phyloP scores from a whole-genome alignment of 2,329 filamentous ascomycete genomes.

The Exophiala sp. region DNA sequence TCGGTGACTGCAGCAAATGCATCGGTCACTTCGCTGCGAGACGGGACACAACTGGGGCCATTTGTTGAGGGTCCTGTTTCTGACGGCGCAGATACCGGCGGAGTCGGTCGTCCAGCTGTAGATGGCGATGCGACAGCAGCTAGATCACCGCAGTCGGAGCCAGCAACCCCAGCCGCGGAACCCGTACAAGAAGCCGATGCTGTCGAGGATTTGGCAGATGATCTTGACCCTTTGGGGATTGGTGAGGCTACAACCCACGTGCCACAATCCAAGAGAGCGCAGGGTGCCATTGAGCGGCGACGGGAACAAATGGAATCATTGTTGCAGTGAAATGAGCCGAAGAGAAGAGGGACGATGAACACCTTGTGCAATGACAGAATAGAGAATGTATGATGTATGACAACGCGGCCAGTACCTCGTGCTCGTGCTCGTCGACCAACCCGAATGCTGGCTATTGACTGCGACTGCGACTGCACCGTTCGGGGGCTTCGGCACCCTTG shows the following conservation, averaged over 20 bases:
- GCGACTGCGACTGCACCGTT: too few relatives aligned
- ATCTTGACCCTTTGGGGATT: conserved; percentile 28
- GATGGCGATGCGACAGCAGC: not conserved
- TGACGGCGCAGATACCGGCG: not conserved
- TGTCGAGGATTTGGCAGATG: conserved; percentile 13
- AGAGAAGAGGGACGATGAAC: not conserved
- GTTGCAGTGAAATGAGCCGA: conserved; percentile 19
- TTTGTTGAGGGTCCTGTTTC: not conserved
- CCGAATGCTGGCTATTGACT: not conserved
- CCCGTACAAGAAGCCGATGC: not conserved
- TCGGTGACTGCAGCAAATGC: conserved; percentile 7
- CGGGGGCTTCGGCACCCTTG: too few relatives aligned
- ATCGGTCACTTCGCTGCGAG: not conserved
- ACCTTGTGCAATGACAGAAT: not conserved
- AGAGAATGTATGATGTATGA: not conserved
- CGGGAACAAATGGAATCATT: conserved; percentile 27
- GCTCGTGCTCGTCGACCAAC: too few relatives aligned
- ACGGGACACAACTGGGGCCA: not conserved
- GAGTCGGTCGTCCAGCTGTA: not conserved
- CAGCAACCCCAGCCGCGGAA: not conserved
- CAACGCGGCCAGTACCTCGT: too few relatives aligned
- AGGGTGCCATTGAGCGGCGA: conserved; percentile 20
- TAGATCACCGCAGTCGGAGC: not conserved
- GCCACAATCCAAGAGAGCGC: conserved; percentile 15
- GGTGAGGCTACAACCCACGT: conserved; percentile 26